A percentile compares a stretch with the other conserved stretches of the same genome.
Evolutionary conservation across 2,329 filamentous ascomycete species (phyloP).

Genomic region (Corinectria fuckeliana): DNA sequence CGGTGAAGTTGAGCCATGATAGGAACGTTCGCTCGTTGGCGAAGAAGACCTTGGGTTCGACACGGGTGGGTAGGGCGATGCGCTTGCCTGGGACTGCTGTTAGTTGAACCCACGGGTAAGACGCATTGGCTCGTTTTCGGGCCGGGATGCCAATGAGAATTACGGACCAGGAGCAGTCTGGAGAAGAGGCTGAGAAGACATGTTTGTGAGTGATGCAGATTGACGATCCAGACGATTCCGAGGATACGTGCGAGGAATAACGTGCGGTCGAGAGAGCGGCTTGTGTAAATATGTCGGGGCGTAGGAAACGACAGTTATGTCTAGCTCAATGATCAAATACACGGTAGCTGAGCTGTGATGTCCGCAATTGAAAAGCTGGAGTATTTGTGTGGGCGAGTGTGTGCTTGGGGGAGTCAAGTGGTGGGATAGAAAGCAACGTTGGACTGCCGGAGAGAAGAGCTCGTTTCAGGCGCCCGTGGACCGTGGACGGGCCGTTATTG

Average conservation of each 20-base stretch:
- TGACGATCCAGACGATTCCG: neutral
- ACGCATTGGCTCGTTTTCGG: neutral
- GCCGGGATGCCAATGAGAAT: neutral
- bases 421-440: slow-evolving; percentile 1
- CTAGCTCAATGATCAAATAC: neutral
- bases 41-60: slow-evolving; percentile 99
- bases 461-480: neutral
- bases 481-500: slow-evolving; percentile 23
- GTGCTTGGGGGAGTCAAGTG: neutral
- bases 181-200: slow-evolving; percentile 97
- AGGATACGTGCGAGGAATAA: neutral
- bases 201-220: slow-evolving; percentile 50
- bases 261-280: slow-evolving; percentile 1
- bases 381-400: neutral
- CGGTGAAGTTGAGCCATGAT: slow-evolving; percentile 99
- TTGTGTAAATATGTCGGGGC: neutral
- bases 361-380: neutral
- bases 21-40: slow-evolving; percentile 99
- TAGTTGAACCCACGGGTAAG: slow-evolving; percentile 10
- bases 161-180: slow-evolving; percentile 87
- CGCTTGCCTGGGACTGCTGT: slow-evolving; percentile 77
- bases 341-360: neutral
- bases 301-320: neutral
- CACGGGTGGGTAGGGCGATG: slow-evolving; percentile 95
- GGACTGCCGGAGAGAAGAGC: slow-evolving; percentile 6